These are phyloP conservation scores for Ulvella scutata DNA, from an alignment of 139 green algal genomes.

Conservation along the genomic window DNA sequence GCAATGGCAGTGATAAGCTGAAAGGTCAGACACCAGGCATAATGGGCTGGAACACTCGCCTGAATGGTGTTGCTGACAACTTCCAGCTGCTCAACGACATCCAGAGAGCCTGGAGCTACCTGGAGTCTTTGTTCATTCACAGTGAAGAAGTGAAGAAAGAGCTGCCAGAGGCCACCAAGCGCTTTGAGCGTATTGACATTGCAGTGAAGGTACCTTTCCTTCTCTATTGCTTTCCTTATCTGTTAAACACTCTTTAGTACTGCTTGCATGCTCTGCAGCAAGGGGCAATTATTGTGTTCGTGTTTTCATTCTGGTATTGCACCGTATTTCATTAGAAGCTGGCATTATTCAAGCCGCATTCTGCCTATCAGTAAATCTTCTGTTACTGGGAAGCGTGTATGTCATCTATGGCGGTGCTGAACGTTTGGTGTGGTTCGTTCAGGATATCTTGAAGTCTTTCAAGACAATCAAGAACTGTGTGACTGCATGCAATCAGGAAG, in stretches of 20 bases:
- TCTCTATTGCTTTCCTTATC: not conserved
- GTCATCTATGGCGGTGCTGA: too few species aligned
- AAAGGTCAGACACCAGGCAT: conserved; percentile 20
- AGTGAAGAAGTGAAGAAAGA: conserved; percentile 82
- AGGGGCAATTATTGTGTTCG: too few species aligned
- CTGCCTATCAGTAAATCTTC: too few species aligned
- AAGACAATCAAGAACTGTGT: conserved; percentile 58
- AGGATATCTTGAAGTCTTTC: conserved; percentile 15
- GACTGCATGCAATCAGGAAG: conserved; percentile 49
- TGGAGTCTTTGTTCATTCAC: conserved; percentile 73
- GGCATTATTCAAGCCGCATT: too few species aligned
- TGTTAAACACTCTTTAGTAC: too few species aligned
- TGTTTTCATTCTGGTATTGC: too few species aligned
- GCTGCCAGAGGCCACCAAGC: conserved; percentile 56
- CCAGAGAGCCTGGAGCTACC: conserved; percentile 69
- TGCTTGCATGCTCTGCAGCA: too few species aligned
- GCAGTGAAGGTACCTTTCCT: conserved; percentile 36
- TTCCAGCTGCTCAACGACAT: conserved; percentile 70
- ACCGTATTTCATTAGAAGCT: too few species aligned
- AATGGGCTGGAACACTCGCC: conserved; percentile 65
- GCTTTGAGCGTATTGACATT: conserved; percentile 62
- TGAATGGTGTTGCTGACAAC: conserved; percentile 54
- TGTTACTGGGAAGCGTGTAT: too few species aligned
- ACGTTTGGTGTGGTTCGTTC: too few species aligned
- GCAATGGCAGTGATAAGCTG: not conserved